Percentiles rank a stretch among this genome's conserved stretches.
Evolutionary conservation across 805 yeast genomes (phyloP).

Genomic region (Cephaloascus fragrans): DNA sequence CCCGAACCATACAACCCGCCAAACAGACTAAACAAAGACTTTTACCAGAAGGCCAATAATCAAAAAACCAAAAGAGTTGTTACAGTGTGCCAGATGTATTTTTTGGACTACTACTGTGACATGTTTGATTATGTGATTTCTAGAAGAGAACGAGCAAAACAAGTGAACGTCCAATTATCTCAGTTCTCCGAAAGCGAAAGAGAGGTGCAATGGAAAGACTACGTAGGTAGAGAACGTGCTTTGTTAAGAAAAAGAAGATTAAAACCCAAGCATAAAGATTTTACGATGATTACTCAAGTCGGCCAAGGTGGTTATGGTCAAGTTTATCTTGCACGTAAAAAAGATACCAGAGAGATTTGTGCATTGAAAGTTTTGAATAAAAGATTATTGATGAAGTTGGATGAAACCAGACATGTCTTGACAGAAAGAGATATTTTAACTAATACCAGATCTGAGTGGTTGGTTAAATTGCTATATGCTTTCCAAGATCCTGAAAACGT

Average conservation of each 20-base stretch:
- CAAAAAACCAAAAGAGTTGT: constrained; percentile 79
- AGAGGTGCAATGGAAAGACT: constrained; percentile 63
- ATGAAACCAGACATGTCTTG: constrained; percentile 90
- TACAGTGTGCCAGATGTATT: constrained; percentile 88
- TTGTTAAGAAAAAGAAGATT: constrained; percentile 79
- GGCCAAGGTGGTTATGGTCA: constrained; percentile 99
- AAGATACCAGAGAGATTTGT: constrained; percentile 89
- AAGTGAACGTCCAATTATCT: constrained; percentile 50
- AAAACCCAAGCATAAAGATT: constrained; percentile 90
- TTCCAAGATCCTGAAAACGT: constrained; percentile 89
- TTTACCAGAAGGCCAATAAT: constrained; percentile 48
- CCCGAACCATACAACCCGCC: constrained; percentile 11
- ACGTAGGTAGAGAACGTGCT: constrained; percentile 77
- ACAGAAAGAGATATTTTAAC: constrained; percentile 96
- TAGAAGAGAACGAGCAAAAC: constrained; percentile 71
- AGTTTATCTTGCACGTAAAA: constrained; percentile 91
- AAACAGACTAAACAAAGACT: constrained; percentile 23
- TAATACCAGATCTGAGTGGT: constrained; percentile 94
- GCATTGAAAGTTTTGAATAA: constrained; percentile 91
- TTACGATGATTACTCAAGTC: constrained; percentile 93
- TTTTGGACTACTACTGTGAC: constrained; percentile 92
- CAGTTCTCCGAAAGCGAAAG: constrained; percentile 22
- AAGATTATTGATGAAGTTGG: constrained; percentile 73
- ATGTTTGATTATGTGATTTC: constrained; percentile 86
- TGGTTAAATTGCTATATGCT: constrained; percentile 86